phyloP scores from a whole-genome alignment of 2,329 filamentous ascomycete species.

The Clonostachys rosea region DNA sequence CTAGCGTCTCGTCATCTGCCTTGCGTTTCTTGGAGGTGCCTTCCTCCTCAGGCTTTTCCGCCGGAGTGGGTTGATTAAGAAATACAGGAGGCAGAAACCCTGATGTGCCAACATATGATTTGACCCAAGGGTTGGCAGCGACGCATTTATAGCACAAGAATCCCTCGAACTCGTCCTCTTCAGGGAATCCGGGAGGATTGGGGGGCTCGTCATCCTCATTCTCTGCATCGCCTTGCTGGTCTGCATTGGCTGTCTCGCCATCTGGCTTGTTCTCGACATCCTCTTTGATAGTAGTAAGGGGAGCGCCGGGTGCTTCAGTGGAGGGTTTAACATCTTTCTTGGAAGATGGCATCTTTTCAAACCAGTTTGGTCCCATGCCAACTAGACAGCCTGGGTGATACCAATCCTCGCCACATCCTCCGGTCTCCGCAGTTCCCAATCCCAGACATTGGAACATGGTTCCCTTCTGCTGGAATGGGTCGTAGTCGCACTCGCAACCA shows the following conservation, averaged over 20 bases:
- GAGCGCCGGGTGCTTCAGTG: slow-evolving; percentile 7
- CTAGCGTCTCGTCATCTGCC: slow-evolving; percentile 42
- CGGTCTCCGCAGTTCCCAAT: slow-evolving; percentile 71
- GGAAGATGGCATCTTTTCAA: slow-evolving; percentile 43
- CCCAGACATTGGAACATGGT: slow-evolving; percentile 98
- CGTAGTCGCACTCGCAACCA: slow-evolving; percentile 82
- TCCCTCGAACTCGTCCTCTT: slow-evolving; percentile 82
- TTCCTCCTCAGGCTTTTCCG: slow-evolving; percentile 1
- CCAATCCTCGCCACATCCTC: slow-evolving; percentile 96
- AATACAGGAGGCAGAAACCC: slow-evolving; percentile 78
- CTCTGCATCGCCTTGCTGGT: slow-evolving; percentile 19
- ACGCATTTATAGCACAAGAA: slow-evolving; percentile 95
- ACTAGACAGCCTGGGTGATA: slow-evolving; percentile 93
- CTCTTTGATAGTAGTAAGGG: slow-evolving; percentile 37
- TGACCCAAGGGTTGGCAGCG: slow-evolving; percentile 85
- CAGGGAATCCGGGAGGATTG: slow-evolving; percentile 79
- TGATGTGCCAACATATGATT: slow-evolving; percentile 72
- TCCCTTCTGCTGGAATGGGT: slow-evolving; percentile 83
- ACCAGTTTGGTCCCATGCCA: slow-evolving; percentile 72
- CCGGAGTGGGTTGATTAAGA: slow-evolving; percentile 10
- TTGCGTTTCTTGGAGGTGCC: slow-evolving; percentile 59
- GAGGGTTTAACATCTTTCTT: slow-evolving; percentile 18
- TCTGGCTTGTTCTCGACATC: slow-evolving; percentile 37
- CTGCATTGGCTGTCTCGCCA: slow-evolving; percentile 3
- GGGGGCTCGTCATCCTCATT: slow-evolving; percentile 58